Base-by-base conservation (phyloP, 2,329 filamentous ascomycete species). In the Cladosporium sp. region DNA sequence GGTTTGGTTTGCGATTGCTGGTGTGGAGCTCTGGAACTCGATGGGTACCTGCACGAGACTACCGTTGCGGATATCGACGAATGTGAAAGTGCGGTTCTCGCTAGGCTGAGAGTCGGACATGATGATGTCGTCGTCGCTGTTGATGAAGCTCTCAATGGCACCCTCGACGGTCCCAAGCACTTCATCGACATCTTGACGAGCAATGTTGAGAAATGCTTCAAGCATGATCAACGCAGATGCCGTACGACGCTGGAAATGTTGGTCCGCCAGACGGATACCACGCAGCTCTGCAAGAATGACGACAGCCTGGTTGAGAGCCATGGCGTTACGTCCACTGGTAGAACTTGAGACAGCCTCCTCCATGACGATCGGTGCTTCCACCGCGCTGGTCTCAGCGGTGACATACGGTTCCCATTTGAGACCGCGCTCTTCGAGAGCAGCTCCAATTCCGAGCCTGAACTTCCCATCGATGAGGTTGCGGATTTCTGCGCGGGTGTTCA, bases 331-430 rank as follows among this genome's bases (percentile, higher is more conserved):
- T 14, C 68, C 68, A 16, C 62, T 67, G 36, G 66, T 60, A 28
- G 68, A 58, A 46, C 67, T 66, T 46, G 62, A 67, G 49, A 65
- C 63, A 34, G 69, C 67, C 23, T 69, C 68, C 30, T 68, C 64
- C 58, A 67, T 68, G 21, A 59, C 56, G 51, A 70, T 70, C 5
- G 32, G 43, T 1, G 67, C 67, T 56, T 63, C 60, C 21, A 63
- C 60, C 23, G 68, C 65, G 4, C 68, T 63, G 1, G 66, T 66
- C 1, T 60, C 65, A 28, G 73, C 69, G 5, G 74, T 76, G 23
- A 75, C 75, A 34, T 77, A 77, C 7, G 74, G 70, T 16, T 76
- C 75, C 75, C 74, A 77, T 26, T 75, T 69, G 34, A 77, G 69
- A 14, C 75, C 72, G n/a, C 70, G 67, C 16, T 64, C 63, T 53